A percentile compares a stretch with the other conserved stretches of the same genome.
Evolutionary conservation across 78 protist genomes (phyloP).

Genomic region (Tieghemostelium lacteum): DNA sequence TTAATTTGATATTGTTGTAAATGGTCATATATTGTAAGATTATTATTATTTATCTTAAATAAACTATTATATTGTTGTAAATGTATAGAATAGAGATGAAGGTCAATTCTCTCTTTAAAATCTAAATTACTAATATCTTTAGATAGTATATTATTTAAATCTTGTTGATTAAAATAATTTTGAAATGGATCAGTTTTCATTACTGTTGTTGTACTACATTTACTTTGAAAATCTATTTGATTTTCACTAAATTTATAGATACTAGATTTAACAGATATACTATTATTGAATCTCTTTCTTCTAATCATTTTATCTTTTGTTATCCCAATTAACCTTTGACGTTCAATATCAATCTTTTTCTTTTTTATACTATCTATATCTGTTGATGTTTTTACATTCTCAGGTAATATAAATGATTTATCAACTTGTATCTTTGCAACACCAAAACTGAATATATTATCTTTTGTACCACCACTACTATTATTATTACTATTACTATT

Average conservation of each 20-base stretch:
- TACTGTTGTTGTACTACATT: neutral
- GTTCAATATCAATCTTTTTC: neutral
- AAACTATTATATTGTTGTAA: neutral
- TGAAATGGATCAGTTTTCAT: neutral
- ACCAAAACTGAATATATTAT: neutral
- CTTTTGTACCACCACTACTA: neutral
- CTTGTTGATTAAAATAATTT: too few species aligned
- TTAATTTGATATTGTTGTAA: neutral
- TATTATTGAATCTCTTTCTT: too few species aligned
- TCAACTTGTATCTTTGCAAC: neutral
- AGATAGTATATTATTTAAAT: too few species aligned
- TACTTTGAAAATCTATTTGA: neutral
- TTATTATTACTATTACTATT: too few species aligned
- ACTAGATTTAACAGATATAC: neutral
- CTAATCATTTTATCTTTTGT: neutral
- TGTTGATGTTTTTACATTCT: too few species aligned
- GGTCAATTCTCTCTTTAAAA: slow-evolving; percentile 2
- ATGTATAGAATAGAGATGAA: slow-evolving; percentile 23
- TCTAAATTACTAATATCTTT: neutral
- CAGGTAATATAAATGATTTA: too few species aligned
- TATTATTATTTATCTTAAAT: neutral
- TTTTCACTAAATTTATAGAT: neutral
- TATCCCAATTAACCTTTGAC: neutral
- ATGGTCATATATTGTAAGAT: slow-evolving; percentile 6
- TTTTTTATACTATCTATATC: neutral